These are phyloP conservation scores for Irpex sp. DNA, from an alignment of 1,284 basidiomycete genomes.

Conservation along the genomic window DNA sequence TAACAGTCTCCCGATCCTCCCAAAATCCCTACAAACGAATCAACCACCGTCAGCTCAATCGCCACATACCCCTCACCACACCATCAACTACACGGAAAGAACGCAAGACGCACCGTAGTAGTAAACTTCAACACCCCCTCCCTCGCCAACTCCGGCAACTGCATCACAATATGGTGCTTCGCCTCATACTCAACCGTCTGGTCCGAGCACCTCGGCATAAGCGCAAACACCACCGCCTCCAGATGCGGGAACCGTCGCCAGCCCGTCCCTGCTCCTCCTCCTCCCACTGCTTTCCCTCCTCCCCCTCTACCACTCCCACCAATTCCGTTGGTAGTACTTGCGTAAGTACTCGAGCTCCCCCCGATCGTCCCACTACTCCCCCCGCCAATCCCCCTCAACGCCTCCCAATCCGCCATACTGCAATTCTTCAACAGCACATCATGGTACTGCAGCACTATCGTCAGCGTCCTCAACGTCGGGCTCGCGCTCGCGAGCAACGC, in stretches of 20 bases:
- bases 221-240: conserved; percentile 1
- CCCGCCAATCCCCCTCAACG: not conserved
- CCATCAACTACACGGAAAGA: too few relatives aligned
- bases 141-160: not conserved
- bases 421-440: conserved; percentile 2
- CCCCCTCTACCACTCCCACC: too few relatives aligned
- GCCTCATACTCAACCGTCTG: not conserved
- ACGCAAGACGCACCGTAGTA: not conserved
- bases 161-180: not conserved
- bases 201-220: conserved; percentile 3
- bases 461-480: not conserved
- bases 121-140: not conserved
- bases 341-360: too few relatives aligned
- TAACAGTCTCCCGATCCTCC: not conserved
- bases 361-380: too few relatives aligned
- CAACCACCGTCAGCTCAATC: too few relatives aligned
- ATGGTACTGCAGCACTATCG: conserved; percentile 4
- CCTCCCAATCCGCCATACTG: conserved; percentile 3
- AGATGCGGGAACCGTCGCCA: not conserved
- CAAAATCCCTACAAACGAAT: not conserved
- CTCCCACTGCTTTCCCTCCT: too few relatives aligned
- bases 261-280: not conserved
- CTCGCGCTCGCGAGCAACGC: not conserved
- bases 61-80: too few relatives aligned
- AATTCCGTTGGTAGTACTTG: too few relatives aligned